phyloP scores from a whole-genome alignment of 306 rosid genomes.

The Lathyrus aphaca region DNA sequence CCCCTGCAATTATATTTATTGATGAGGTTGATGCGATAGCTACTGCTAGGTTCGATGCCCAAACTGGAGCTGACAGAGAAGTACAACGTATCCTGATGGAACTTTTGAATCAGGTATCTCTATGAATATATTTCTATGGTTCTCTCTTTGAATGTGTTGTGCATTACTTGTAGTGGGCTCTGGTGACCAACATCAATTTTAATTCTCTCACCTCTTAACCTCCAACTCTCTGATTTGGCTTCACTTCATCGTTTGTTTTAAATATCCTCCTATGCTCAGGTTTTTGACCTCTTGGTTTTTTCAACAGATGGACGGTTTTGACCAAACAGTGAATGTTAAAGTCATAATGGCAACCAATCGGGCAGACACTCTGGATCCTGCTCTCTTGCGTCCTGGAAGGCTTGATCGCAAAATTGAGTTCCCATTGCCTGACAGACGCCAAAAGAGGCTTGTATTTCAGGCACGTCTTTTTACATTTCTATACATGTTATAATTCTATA shows the following conservation, averaged over 20 bases:
- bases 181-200: not conserved
- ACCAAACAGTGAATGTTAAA: slow-evolving; percentile 97
- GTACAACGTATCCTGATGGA: slow-evolving; percentile 99
- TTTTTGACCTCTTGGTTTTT: slow-evolving; percentile 16
- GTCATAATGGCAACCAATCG: slow-evolving; percentile 99
- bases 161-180: not conserved
- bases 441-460: slow-evolving; percentile 98
- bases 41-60: slow-evolving; percentile 99
- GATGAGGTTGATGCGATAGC: slow-evolving; percentile 99
- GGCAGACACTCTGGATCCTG: slow-evolving; percentile 98
- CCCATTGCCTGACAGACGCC: slow-evolving; percentile 96
- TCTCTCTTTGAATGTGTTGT: slow-evolving; percentile 1
- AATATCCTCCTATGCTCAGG: slow-evolving; percentile 26
- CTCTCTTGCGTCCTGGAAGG: slow-evolving; percentile 97
- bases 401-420: slow-evolving; percentile 97
- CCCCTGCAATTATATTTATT: slow-evolving; percentile 97
- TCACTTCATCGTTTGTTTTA: not conserved
- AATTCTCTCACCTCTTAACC: slow-evolving; percentile 3
- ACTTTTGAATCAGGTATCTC: slow-evolving; percentile 87
- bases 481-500: not conserved
- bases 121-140: not conserved
- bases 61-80: slow-evolving; percentile 99
- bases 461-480: slow-evolving; percentile 45
- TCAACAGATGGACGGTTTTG: slow-evolving; percentile 96
- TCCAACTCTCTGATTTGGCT: slow-evolving; percentile 7